These are phyloP conservation scores for Geotrichum ghanense DNA, from an alignment of 805 yeast genomes.

Conservation along the genomic window DNA sequence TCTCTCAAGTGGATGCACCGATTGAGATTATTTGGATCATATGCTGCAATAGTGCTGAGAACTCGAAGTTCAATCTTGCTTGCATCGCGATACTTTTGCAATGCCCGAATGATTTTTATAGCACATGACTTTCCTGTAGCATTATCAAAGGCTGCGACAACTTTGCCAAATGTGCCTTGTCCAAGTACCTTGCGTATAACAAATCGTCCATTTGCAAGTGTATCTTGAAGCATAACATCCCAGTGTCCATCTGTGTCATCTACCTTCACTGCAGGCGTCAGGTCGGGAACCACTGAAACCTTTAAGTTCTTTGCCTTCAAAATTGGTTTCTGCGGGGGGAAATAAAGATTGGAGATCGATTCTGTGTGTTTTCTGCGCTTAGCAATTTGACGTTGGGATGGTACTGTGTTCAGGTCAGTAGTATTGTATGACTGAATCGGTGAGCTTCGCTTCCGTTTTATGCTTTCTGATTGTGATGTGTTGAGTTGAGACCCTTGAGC, in stretches of 20 bases:
- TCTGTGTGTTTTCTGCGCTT: conserved; percentile 3
- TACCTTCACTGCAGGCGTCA: conserved; percentile 6
- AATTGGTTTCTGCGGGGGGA: conserved; percentile 17
- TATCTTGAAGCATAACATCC: background rate
- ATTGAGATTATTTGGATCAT: conserved; percentile 55
- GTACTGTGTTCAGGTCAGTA: conserved; percentile 3
- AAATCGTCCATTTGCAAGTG: conserved; percentile 33
- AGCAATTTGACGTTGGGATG: conserved; percentile 8
- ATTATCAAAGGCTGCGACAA: conserved; percentile 69
- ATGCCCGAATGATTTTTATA: conserved; percentile 81
- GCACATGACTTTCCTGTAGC: conserved; percentile 58
- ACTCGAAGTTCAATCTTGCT: conserved; percentile 86
- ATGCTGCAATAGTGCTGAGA: conserved; percentile 56
- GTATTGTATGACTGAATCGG: conserved; percentile 1
- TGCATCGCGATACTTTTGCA: conserved; percentile 92
- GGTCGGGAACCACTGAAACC: conserved; percentile 18
- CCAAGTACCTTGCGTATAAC: conserved; percentile 60
- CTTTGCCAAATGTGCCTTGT: conserved; percentile 90
- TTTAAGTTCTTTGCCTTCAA: conserved; percentile 20
- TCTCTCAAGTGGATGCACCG: conserved; percentile 81
- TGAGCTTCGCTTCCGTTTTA: conserved; percentile 7
- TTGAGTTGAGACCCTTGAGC: background rate
- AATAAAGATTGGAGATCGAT: background rate
- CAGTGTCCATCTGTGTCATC: conserved; percentile 27
- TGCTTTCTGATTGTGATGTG: too few relatives aligned